Conservation (phyloP, 768 basidiomycete species). For the Artomyces pyxidatus region DNA sequence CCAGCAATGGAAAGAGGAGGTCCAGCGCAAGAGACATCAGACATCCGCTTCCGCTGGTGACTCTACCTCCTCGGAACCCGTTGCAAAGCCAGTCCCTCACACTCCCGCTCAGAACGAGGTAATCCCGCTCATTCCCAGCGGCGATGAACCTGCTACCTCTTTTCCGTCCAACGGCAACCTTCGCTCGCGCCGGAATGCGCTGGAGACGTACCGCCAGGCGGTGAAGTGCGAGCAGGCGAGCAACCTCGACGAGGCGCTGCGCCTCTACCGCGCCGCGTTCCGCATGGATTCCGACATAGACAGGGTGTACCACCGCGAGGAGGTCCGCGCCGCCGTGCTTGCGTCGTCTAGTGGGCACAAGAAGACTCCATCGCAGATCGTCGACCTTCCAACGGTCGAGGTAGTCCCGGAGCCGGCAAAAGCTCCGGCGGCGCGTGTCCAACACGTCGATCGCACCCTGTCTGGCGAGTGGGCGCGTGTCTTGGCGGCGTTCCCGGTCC, state of each 20-base stretch:
- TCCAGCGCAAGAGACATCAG: constrained; percentile 26
- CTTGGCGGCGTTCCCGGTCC: constrained; percentile 38
- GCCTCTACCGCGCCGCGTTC: constrained; percentile 75
- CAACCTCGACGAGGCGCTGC: constrained; percentile 66
- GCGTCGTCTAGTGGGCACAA: not conserved
- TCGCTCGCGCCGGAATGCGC: constrained; percentile 36
- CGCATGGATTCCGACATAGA: constrained; percentile 72
- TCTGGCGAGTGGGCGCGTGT: constrained; percentile 39
- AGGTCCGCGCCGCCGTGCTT: constrained; percentile 2
- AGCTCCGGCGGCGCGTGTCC: constrained; percentile 4
- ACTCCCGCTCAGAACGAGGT: not conserved
- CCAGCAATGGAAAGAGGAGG: constrained; percentile 65
- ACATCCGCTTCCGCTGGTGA: not conserved
- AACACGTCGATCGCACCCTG: constrained; percentile 17
- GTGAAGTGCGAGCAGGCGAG: constrained; percentile 67
- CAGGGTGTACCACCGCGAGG: constrained; percentile 50
- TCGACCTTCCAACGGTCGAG: not conserved
- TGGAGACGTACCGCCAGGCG: constrained; percentile 62
- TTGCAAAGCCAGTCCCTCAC: not conserved
- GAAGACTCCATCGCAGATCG: not conserved
- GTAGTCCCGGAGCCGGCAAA: constrained; percentile 7
- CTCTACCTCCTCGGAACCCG: constrained; percentile 3
- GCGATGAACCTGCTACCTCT: not conserved
- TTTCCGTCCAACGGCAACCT: constrained; percentile 6
- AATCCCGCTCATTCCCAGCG: constrained; percentile 1